These are phyloP conservation scores for Aspergillus nidulans DNA, from an alignment of 495 filamentous ascomycete species.

Conservation along the genomic window DNA sequence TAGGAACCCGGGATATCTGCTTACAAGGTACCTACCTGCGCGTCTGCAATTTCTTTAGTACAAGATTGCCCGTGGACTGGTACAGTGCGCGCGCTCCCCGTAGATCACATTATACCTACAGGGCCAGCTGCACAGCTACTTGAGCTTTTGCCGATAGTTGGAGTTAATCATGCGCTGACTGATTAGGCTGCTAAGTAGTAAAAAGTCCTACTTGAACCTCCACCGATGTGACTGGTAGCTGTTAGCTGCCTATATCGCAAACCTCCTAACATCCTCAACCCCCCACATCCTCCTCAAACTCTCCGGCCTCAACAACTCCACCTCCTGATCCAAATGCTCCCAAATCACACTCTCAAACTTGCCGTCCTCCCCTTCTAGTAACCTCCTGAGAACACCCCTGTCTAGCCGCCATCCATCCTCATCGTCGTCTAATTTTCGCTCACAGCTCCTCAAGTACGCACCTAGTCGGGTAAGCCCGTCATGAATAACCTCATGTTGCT, in stretches of 20 bases:
- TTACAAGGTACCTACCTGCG: no score
- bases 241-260: background rate
- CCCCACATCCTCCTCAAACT: constrained; percentile 86
- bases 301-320: constrained; percentile 63
- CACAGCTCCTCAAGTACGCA: constrained; percentile 62
- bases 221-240: no score
- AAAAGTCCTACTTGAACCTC: no score
- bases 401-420: constrained; percentile 57
- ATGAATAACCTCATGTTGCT: constrained; percentile 78
- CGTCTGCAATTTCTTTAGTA: no score
- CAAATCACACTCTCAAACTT: constrained; percentile 60
- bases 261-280: background rate
- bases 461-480: constrained; percentile 68
- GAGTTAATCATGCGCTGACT: no score
- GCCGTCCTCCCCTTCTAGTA: constrained; percentile 50
- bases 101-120: no score
- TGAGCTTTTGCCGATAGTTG: no score
- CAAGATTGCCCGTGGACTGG: no score
- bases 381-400: constrained; percentile 58
- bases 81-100: no score
- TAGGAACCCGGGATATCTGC: no score
- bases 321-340: constrained; percentile 70
- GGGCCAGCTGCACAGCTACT: no score
- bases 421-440: constrained; percentile 31
- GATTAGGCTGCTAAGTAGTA: no score